phyloP scores from a whole-genome alignment of 768 basidiomycete genomes.

The Tulasnella sp. region DNA sequence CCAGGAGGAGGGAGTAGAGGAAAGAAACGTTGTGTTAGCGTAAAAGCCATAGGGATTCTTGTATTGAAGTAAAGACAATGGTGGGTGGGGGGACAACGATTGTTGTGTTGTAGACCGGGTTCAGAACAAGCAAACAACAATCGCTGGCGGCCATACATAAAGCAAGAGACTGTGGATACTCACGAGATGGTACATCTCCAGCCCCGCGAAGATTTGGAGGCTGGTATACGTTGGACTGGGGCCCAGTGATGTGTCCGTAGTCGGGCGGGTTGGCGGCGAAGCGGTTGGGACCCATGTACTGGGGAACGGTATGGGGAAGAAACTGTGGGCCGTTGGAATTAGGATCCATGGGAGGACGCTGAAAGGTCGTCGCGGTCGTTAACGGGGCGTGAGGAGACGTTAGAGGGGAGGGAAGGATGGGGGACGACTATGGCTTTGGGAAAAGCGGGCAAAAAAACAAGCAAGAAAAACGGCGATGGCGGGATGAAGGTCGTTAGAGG shows the following conservation, averaged over 20 bases:
- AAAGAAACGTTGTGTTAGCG: neutral
- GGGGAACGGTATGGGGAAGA: neutral
- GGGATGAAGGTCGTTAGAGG: neutral
- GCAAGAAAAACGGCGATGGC: neutral
- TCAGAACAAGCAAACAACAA: neutral
- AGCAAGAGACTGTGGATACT: neutral
- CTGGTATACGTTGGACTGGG: neutral
- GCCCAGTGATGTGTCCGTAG: neutral
- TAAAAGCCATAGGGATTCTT: neutral
- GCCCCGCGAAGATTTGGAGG: neutral
- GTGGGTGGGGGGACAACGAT: neutral
- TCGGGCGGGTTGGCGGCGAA: neutral
- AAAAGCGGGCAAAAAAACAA: neutral
- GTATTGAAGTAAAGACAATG: constrained; percentile 4
- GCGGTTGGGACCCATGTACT: neutral
- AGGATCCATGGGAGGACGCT: neutral
- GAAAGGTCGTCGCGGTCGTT: constrained; percentile 2
- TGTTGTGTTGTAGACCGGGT: neutral
- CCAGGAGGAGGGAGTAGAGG: neutral
- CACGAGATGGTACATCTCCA: neutral
- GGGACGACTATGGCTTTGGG: neutral
- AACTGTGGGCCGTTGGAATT: neutral
- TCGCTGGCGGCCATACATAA: neutral
- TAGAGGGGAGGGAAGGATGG: constrained; percentile 1
- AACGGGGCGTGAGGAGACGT: constrained; percentile 5